Evolutionary conservation across 2,329 filamentous ascomycete species (phyloP), one percentile per base, ranked within the genome.

Genomic region (Arthroderma sp.): DNA sequence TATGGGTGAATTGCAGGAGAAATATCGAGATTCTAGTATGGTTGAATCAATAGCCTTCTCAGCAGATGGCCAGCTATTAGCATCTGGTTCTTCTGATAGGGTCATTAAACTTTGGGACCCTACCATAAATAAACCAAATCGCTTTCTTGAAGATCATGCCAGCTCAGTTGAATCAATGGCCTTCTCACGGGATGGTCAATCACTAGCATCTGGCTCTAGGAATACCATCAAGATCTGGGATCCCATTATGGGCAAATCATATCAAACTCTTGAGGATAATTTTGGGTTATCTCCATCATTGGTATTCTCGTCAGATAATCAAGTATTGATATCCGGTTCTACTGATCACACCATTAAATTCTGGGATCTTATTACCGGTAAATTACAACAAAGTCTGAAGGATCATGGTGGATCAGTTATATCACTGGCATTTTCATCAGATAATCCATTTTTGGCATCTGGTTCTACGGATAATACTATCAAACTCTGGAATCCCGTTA

Each of bases 401-500:
- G 8, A 34, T 11, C 8, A 9, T 34, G 32, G 32, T 34, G 8
- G 36, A 11, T 39, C 8, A 9, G 11, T 34, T 34, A 34, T 34
- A 34, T 9, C 8, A 9, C 8, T 34, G 32, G 32, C 32, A 2
- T 11, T 11, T 34, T 34, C 11, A 11, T 3, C 11, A 9, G 11
- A 11, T 11, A 11, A 11, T 11, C 32, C 32, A 34, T 9, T 34
- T 2, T 9, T 34, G 32, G 32, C 32, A 34, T 34, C 32, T 9
- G 11, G 11, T 9, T 3, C 36, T 15, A n/a, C 10, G 29, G 54
- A 58, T 40, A 27, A 39, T 1, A 55, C 50, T 7, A 38, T 57
- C 28, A 49, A 42, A 36, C 30, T 58, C 7, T 58, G 55, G 56
- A 48, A 56, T 45, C 15, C 40, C 11, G 32, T 39, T 15, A 42